A percentile compares a stretch with the other conserved stretches of the same genome.
Evolutionary conservation across 2,329 filamentous ascomycete species (phyloP).

Genomic region (Epichloe typhina): DNA sequence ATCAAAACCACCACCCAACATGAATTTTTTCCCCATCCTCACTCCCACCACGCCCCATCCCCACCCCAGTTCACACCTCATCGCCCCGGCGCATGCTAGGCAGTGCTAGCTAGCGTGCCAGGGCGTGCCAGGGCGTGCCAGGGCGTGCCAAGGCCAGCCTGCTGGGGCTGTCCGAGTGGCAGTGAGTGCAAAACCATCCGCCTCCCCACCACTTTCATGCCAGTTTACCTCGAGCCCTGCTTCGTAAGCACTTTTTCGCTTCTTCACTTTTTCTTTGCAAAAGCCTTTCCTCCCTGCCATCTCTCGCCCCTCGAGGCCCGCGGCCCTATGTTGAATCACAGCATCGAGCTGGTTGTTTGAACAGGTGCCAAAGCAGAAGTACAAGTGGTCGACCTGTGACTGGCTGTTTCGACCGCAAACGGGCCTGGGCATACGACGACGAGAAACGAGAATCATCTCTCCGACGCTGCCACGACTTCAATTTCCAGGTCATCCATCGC

Average conservation of each 20-base stretch:
- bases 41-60: not conserved
- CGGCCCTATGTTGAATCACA: constrained; percentile 3
- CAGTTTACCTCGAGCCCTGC: not conserved
- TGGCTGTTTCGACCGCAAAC: not conserved
- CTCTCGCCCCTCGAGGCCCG: constrained; percentile 2
- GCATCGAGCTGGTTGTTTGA: constrained; percentile 2
- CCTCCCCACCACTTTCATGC: constrained; percentile 4
- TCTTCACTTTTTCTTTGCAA: not conserved
- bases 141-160: not conserved
- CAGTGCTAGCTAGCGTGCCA: not conserved
- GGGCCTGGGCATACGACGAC: not conserved
- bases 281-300: not conserved
- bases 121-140: too few species aligned
- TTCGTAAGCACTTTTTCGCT: not conserved
- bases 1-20: not conserved
- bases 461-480: not conserved
- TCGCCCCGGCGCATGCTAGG: not conserved
- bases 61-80: not conserved
- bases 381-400: not conserved
- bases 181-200: constrained; percentile 4
- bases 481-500: not conserved
- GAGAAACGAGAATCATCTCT: not conserved
- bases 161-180: too few species aligned
- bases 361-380: not conserved
- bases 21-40: not conserved